Base-by-base conservation (phyloP, 768 basidiomycete genomes). In the Termitomyces sp. region DNA sequence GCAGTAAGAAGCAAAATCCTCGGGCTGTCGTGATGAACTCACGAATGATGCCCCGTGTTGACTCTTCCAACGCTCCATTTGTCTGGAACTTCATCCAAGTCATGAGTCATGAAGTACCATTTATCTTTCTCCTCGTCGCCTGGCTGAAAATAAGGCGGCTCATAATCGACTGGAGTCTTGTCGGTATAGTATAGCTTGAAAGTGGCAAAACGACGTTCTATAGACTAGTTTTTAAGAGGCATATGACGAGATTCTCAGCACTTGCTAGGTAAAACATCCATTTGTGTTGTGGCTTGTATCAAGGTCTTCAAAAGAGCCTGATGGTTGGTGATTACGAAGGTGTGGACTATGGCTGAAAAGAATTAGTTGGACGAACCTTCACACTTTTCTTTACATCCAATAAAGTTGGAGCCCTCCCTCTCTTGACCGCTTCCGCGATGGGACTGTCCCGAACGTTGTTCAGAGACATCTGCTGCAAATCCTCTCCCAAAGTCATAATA, bases 101-200 rank as follows among this genome's bases (percentile, higher is more conserved):
- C 77, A 63, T 91, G 92, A 0, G 91, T 93, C 63, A 86, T 84
- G 65, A 93, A 88, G 64, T 81, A 88, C 83, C 87, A 91, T 55
- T 75, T 87, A 65, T 91, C 84, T 58, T 79, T 80, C n/a, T 84
- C 75, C 5, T 72, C 70, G 63, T 93, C 89, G 0, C 84, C 90
- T 5, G 87, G 70, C 54, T 80, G 78, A 64, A 93, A 93, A 66
- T 85, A 74, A 0, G 88, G 88, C 5, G 93, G 93, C 65, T 95
- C 88, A 62, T 95, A 95, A 49, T 92, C 85, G 9, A 76, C 72
- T 0, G 93, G 93, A 12, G 90, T 85, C 21, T 82, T 76, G 45
- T 90, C 84, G 14, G 86, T 87, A 66, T 93, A 94, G 65, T 87
- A 91, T 11, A 91, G 70, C 66, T 95, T 94, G 74, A 94, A 90